Percentiles rank a stretch among this genome's conserved stretches.
phyloP scores from a whole-genome alignment of 257 asterid genomes.

The Solanum pennellii region DNA sequence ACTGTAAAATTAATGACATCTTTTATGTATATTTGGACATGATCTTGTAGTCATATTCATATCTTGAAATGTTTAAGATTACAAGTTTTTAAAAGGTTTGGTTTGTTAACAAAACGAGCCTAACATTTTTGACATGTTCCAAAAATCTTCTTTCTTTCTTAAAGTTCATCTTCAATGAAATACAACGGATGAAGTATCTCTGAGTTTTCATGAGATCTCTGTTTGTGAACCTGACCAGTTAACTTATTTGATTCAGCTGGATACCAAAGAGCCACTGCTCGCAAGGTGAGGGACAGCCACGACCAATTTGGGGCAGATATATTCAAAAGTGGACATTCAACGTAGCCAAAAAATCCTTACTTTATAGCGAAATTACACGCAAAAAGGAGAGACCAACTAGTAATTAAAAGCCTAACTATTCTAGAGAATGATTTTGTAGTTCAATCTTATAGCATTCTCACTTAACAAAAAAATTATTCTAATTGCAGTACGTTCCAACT shows the following conservation, averaged over 20 bases:
- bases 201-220: not conserved
- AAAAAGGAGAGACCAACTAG: not conserved
- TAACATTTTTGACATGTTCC: not conserved
- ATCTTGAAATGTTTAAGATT: not conserved
- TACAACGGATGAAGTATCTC: not conserved
- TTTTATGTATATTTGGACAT: not conserved
- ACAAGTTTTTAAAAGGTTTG: too few species aligned
- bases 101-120: not conserved
- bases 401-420: not conserved
- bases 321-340: not conserved
- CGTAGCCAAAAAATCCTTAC: constrained; percentile 1
- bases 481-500: constrained; percentile 1
- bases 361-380: not conserved
- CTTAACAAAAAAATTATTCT: not conserved
- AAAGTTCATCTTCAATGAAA: not conserved
- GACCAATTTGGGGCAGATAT: not conserved
- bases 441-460: not conserved
- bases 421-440: not conserved
- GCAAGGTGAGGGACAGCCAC: not conserved
- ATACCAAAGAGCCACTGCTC: not conserved
- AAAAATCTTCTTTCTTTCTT: not conserved
- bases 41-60: not conserved
- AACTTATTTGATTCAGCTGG: not conserved
- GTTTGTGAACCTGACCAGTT: not conserved
- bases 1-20: not conserved